phyloP scores from a whole-genome alignment of 2,329 filamentous ascomycete species.

The Diplodia corticola region DNA sequence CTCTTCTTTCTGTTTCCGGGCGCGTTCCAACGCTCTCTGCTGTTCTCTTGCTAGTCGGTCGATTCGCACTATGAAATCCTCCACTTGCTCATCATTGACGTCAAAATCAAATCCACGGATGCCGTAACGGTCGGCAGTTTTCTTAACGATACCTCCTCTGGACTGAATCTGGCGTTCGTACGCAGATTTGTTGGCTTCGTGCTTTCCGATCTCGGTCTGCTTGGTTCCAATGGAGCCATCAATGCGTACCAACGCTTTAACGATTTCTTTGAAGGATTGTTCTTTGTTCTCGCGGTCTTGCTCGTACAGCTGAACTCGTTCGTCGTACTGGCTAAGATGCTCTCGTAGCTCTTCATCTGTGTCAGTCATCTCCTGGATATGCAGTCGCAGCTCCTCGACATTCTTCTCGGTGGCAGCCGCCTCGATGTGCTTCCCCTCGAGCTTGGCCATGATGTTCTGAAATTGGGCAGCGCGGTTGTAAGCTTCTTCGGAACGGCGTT shows the following conservation, averaged over 20 bases:
- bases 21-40: conserved; percentile 71
- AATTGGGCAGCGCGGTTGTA: conserved; percentile 73
- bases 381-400: conserved; percentile 67
- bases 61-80: conserved; percentile 75
- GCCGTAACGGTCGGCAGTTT: conserved; percentile 72
- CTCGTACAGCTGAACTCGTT: conserved; percentile 66
- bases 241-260: conserved; percentile 49
- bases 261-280: conserved; percentile 65
- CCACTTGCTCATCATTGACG: conserved; percentile 70
- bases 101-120: conserved; percentile 79
- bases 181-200: conserved; percentile 81
- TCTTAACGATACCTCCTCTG: conserved; percentile 72
- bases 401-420: conserved; percentile 69
- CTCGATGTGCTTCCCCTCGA: conserved; percentile 76
- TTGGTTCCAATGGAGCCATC: conserved; percentile 48
- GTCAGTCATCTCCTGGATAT: conserved; percentile 75
- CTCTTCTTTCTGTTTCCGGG: conserved; percentile 70
- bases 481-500: conserved; percentile 61
- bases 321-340: conserved; percentile 75
- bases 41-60: conserved; percentile 75
- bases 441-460: conserved; percentile 69
- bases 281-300: conserved; percentile 64
- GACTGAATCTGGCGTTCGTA: conserved; percentile 76
- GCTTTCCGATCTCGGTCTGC: conserved; percentile 68
- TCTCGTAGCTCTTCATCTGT: conserved; percentile 73